Evolutionary conservation across 331 rosid species (phyloP), one percentile per base, ranked within the genome.

Genomic region (Rosa hybrid): DNA sequence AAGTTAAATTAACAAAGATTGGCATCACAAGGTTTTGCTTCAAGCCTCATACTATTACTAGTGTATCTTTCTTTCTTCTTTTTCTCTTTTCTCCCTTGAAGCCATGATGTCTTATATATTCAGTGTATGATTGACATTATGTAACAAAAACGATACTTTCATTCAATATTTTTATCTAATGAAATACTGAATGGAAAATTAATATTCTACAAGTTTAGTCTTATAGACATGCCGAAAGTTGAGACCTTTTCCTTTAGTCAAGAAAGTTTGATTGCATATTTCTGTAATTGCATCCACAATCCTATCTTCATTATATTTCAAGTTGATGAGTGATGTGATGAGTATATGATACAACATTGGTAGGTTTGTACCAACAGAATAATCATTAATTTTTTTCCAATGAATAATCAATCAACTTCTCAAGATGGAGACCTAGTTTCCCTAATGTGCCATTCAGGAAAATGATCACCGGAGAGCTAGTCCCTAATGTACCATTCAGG

Each of bases 151-250:
- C 20, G 14, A 42, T 46, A 60, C 23, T 45, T 5, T 42, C 64
- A 53, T 80, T 78, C 53, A 56, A 75, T 77, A 69, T 39, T 76
- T 77, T 76, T 80, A 80, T 77, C 76, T 65, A 76, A 80, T 80
- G 38, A 80, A 72, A 63, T 72, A 23, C n/a, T 65, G 74, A 75
- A 46, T 30, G 81, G 44, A 30, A 53, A 81, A 59, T 39, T 18
- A 20, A 20, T 3, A 17, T 74, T 50, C 50, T 68, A 7, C 21
- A 3, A 16, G 48, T 65, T 34, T 65, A 16, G 41, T 30, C 45
- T 63, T 63, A 12, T 13, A 63, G 68, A 63, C 67, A 23, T n/a
- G 14, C 7, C 12, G 8, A 23, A 25, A 62, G 17, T 62, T 12
- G 8, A 12, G 11, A 4, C 70, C n/a, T 30, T 34, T 64, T 5